Conservation (phyloP, 257 asterid species). For the Linderniella brevidens region DNA sequence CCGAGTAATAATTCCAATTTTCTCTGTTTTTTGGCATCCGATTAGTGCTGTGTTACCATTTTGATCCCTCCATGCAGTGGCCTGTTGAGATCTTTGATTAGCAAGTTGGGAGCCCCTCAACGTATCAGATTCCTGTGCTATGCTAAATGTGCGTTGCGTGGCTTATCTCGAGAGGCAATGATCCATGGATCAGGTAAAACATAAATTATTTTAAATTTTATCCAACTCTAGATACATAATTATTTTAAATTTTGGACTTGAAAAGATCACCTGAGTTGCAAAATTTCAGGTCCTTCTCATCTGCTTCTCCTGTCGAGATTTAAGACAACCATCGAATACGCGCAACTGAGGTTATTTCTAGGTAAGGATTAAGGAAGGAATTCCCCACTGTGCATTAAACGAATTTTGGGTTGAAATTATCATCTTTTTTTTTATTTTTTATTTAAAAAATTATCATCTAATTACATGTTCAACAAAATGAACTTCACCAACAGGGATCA, state of each 20-base stretch:
- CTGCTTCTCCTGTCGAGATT: constrained; percentile 18
- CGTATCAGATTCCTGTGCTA: constrained; percentile 50
- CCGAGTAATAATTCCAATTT: constrained; percentile 41
- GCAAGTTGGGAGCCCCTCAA: constrained; percentile 80
- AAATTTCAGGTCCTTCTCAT: constrained; percentile 23
- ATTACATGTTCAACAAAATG: neutral
- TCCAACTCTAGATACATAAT: too few relatives aligned
- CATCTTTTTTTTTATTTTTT: too few relatives aligned
- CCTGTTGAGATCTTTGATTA: constrained; percentile 62
- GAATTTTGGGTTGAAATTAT: too few relatives aligned
- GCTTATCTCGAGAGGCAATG: constrained; percentile 14
- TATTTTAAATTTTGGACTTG: too few relatives aligned
- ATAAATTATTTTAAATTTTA: too few relatives aligned
- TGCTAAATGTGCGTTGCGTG: constrained; percentile 64
- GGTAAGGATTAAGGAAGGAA: too few relatives aligned
- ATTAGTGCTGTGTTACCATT: neutral
- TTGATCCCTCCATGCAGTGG: constrained; percentile 31
- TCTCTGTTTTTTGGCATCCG: neutral
- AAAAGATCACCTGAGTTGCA: neutral
- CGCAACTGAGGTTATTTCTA: constrained; percentile 34
- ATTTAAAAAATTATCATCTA: too few relatives aligned
- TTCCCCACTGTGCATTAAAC: too few relatives aligned
- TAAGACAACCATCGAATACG: constrained; percentile 29
- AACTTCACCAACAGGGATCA: constrained; percentile 20
- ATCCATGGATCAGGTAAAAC: constrained; percentile 29